Evolutionary conservation across 139 green algal genomes (phyloP), one percentile per base, ranked within the genome.

Genomic region (Volvox reticuliferus): DNA sequence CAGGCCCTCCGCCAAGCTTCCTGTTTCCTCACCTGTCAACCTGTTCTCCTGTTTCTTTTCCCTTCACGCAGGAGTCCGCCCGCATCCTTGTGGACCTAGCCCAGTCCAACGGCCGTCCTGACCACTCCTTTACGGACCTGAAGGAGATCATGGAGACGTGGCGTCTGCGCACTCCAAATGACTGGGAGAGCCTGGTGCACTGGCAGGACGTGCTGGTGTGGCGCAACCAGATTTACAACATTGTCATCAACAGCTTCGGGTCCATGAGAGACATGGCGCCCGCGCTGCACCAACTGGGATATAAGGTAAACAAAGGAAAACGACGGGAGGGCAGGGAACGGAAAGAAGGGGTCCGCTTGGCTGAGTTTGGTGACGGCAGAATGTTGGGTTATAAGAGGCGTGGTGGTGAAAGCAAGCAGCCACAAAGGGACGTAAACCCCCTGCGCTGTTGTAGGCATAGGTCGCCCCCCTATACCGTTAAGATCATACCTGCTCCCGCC

Each of bases 221-320:
- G 98, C 97, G 98, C 87, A 99, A 99, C 93, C 95, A 98, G 91
- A 97, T 99, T 76, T 99, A 99, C 97, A 98, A 99, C 93, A 95
- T 96, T 61, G 95, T 99, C 79, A 99, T 99, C 92, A 95, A 93
- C 24, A 95, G 97, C 20, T 98, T 99, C 91, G 96, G 91, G 69
- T 89, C 80, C 77, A 87, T 92, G 95, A 67, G 62, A 12, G 50
- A 89, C 79, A 75, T 91, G 50, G 67, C 61, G 24, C 78, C 91
- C 16, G 1, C 63, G 67, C 77, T 93, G 86, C 91, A 91, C 79
- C 85, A 96, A 86, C 92, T 97, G 91, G 95, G 95, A 1, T 97
- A 95, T 88, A 91, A 89, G 55, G 93, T 89, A 69, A 14, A 55
- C 44, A 55, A 5, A 55, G 44, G 44, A 55, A 55, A 55, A 14